A percentile compares a stretch with the other conserved stretches of the same genome.
Evolutionary conservation across 352 stramenopile genomes (phyloP).

Genomic region (Thalassiosira exigua): DNA sequence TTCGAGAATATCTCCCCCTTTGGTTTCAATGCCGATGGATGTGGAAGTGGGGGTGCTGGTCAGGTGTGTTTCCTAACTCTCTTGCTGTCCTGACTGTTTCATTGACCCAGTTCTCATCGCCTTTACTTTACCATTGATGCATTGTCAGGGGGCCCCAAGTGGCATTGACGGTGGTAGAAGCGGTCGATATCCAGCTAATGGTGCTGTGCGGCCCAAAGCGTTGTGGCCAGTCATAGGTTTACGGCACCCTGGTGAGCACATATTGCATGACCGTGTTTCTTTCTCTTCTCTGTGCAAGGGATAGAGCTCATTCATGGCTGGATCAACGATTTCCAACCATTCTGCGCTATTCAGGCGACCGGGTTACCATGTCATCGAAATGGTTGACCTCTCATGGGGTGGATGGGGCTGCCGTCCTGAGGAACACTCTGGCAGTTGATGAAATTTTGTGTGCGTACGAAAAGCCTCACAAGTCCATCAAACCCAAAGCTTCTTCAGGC

Average conservation of each 20-base stretch:
- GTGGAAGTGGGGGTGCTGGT: conserved; percentile 78
- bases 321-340: no score
- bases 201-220: conserved; percentile 83
- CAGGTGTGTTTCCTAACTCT: conserved; percentile 44
- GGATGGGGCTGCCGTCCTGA: conserved; percentile 82
- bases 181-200: conserved; percentile 78
- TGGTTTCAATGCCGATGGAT: conserved; percentile 86
- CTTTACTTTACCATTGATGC: conserved; percentile 19
- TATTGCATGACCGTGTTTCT: no score
- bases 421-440: conserved; percentile 90
- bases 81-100: not conserved
- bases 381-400: conserved; percentile 84
- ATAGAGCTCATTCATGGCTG: no score
- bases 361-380: conserved; percentile 94
- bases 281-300: no score
- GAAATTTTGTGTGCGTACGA: conserved; percentile 88
- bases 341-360: conserved; percentile 94
- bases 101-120: not conserved
- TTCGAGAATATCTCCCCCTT: conserved; percentile 92
- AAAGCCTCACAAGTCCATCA: conserved; percentile 12
- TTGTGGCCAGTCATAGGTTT: conserved; percentile 96
- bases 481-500: not conserved
- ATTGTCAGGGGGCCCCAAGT: conserved; percentile 75
- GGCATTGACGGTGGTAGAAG: conserved; percentile 71
- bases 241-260: no score